Evolutionary conservation across 176 grass and related monocot genomes (phyloP).

Genomic region (Puya raimondii): DNA sequence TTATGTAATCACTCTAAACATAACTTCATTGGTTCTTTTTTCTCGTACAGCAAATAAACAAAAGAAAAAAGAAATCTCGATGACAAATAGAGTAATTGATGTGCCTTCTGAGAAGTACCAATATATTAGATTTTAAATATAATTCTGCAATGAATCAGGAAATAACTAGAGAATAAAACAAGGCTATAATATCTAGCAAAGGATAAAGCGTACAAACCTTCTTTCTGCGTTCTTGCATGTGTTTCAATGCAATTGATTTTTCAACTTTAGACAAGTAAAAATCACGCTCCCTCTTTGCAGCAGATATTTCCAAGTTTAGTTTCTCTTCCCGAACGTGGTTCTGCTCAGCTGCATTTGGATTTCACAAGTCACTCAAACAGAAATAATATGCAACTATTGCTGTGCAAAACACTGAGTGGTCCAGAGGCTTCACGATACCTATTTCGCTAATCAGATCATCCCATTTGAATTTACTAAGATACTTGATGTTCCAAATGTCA

Average conservation of each 20-base stretch:
- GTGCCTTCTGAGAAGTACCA: not conserved
- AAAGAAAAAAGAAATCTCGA: too few species aligned
- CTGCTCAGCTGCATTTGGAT: conserved; percentile 50
- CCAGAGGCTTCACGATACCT: conserved; percentile 32
- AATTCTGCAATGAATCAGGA: conserved; percentile 2
- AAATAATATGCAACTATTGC: not conserved
- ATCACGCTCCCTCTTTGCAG: conserved; percentile 86
- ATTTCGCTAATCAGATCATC: conserved; percentile 89
- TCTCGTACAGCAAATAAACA: too few species aligned
- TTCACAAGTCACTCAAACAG: conserved; percentile 12
- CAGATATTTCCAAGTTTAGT: conserved; percentile 79
- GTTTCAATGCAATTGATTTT: conserved; percentile 43
- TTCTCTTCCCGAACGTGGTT: conserved; percentile 74
- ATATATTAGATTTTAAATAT: not conserved
- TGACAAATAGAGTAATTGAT: not conserved
- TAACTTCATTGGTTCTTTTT: too few species aligned
- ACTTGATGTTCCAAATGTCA: conserved; percentile 98
- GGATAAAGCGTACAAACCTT: conserved; percentile 35
- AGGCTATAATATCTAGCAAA: not conserved
- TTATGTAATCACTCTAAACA: too few species aligned
- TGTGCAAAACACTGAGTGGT: not conserved
- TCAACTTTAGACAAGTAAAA: conserved; percentile 79
- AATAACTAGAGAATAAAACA: not conserved
- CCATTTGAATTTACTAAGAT: conserved; percentile 96
- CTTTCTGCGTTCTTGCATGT: conserved; percentile 64